phyloP scores from a whole-genome alignment of 2,329 filamentous ascomycete genomes.

The Massarina eburnea region DNA sequence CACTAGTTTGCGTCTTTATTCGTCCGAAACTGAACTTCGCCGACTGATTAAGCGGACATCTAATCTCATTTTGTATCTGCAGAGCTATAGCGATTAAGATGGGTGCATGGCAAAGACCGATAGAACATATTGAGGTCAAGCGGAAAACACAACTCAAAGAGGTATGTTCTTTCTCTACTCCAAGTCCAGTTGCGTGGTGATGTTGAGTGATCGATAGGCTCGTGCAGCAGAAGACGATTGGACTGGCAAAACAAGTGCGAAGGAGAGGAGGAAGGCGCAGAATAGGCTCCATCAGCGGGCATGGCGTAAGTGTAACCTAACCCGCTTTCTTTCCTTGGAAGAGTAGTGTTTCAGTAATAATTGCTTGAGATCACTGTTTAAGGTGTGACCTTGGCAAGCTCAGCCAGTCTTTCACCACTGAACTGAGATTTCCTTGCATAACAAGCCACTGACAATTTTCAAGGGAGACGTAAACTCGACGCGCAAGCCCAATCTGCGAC shows the following conservation, averaged over 20 bases:
- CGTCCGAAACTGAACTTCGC: too few species aligned
- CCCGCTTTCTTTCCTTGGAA: background rate
- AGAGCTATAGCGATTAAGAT: background rate
- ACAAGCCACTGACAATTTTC: too few species aligned
- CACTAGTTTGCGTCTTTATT: too few species aligned
- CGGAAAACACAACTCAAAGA: conserved; percentile 3
- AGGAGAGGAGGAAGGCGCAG: conserved; percentile 15
- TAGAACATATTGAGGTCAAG: background rate
- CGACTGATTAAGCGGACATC: too few species aligned
- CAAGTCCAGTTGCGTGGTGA: background rate
- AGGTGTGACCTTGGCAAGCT: too few species aligned
- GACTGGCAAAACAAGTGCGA: conserved; percentile 10
- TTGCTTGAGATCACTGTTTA: too few species aligned
- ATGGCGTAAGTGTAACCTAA: conserved; percentile 10
- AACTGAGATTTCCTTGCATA: too few species aligned
- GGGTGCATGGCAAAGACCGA: background rate
- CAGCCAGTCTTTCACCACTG: too few species aligned
- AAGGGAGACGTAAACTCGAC: too few species aligned
- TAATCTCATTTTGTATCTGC: too few species aligned
- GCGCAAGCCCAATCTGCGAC: background rate
- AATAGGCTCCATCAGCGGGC: conserved; percentile 18
- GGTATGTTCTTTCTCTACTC: background rate
- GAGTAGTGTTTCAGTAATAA: too few species aligned
- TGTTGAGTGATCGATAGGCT: background rate
- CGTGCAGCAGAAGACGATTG: conserved; percentile 9